phyloP scores from a whole-genome alignment of 2,329 filamentous ascomycete genomes.

The Ceratocystis diversiconidia region DNA sequence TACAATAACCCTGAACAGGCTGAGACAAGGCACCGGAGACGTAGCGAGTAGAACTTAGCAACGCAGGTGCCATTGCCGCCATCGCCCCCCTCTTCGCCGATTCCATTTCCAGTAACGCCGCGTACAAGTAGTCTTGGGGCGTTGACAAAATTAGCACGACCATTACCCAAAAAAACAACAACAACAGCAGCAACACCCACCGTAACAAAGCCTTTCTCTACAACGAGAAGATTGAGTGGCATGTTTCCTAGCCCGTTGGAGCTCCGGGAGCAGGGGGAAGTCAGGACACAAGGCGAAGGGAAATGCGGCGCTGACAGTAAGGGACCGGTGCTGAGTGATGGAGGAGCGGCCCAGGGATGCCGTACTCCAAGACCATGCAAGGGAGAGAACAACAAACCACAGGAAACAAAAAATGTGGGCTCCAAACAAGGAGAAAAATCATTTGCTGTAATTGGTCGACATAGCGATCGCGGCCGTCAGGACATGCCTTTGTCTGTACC shows the following conservation, averaged over 20 bases:
- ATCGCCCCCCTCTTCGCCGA: not conserved
- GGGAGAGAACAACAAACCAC: not conserved
- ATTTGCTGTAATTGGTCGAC: not conserved
- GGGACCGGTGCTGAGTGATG: slow-evolving; percentile 8
- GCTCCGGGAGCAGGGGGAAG: not conserved
- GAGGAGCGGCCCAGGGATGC: slow-evolving; percentile 9
- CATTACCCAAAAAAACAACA: not conserved
- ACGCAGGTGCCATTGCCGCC: not conserved
- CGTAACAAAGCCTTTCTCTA: not conserved
- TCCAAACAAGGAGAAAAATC: not conserved
- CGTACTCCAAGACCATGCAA: not conserved
- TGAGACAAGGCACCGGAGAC: not conserved
- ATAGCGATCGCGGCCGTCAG: not conserved
- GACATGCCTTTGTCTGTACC: slow-evolving; percentile 4
- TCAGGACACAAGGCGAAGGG: not conserved
- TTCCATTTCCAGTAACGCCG: slow-evolving; percentile 1
- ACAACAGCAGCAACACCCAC: not conserved
- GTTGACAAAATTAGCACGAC: not conserved
- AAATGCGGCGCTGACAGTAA: slow-evolving; percentile 1
- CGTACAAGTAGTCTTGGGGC: slow-evolving; percentile 6
- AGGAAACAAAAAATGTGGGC: not conserved
- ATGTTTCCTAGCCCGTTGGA: not conserved
- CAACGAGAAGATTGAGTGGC: not conserved
- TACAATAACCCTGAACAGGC: not conserved
- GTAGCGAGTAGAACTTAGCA: not conserved